phyloP scores from a whole-genome alignment of 2,329 filamentous ascomycete species.

The Epichloe baconii region DNA sequence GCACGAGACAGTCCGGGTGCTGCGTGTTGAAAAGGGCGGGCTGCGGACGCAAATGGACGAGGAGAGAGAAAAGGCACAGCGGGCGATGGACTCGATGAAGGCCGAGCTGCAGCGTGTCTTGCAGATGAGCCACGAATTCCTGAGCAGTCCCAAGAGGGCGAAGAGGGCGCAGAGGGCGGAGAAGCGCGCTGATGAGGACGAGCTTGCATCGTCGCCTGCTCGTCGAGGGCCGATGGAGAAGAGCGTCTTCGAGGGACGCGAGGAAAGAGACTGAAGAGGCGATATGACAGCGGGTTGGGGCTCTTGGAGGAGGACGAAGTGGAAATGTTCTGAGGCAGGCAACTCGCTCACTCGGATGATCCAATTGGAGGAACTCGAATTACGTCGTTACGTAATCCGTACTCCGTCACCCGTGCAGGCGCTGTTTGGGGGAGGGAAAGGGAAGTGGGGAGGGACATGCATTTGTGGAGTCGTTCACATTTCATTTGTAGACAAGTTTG shows the following conservation, averaged over 20 bases:
- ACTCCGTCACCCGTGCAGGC: too few relatives aligned
- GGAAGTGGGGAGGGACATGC: too few relatives aligned
- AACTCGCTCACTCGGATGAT: too few relatives aligned
- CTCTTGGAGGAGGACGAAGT: slow-evolving; percentile 41
- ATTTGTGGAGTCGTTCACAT: too few relatives aligned
- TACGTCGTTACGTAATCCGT: too few relatives aligned
- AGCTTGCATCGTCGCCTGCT: slow-evolving; percentile 7
- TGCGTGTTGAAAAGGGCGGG: slow-evolving; percentile 33
- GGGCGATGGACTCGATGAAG: slow-evolving; percentile 36
- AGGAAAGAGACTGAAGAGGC: slow-evolving; percentile 26
- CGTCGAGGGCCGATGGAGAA: slow-evolving; percentile 8
- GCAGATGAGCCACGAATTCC: slow-evolving; percentile 31
- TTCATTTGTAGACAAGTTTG: neutral
- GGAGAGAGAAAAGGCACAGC: slow-evolving; percentile 27
- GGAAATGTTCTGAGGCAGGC: slow-evolving; percentile 7
- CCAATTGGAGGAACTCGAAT: too few relatives aligned
- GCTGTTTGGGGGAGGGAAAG: too few relatives aligned
- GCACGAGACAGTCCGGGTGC: slow-evolving; percentile 29
- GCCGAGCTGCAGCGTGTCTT: slow-evolving; percentile 36
- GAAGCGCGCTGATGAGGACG: neutral
- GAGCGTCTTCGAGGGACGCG: neutral
- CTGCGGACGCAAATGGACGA: slow-evolving; percentile 23
- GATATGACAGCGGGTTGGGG: slow-evolving; percentile 42
- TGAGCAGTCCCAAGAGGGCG: slow-evolving; percentile 19
- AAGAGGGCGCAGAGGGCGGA: slow-evolving; percentile 6